Percentiles rank a stretch among this genome's conserved stretches.
Evolutionary conservation across 495 filamentous ascomycete species (phyloP).

Genomic region (Aspergillus coremiiformis): DNA sequence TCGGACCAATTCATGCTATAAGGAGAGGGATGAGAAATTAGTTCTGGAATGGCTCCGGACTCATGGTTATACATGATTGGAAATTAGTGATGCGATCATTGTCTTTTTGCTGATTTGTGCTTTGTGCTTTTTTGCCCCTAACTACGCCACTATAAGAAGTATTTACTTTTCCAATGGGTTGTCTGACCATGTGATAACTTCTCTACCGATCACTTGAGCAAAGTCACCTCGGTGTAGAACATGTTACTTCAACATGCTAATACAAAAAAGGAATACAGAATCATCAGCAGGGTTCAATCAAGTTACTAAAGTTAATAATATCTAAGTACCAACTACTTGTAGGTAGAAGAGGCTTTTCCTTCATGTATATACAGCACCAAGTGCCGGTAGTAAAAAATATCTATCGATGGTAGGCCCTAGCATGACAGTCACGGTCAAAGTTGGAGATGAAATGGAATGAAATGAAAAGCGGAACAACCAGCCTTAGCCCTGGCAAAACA

Average conservation of each 20-base stretch:
- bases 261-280: neutral
- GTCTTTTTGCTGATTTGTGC: no score
- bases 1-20: conserved; percentile 67
- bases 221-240: neutral
- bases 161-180: neutral
- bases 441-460: no score
- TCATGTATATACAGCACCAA: no score
- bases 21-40: conserved; percentile 57
- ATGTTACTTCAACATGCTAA: neutral
- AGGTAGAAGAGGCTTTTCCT: no score
- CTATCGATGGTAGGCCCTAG: no score
- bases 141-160: neutral
- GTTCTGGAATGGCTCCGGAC: conserved; percentile 65
- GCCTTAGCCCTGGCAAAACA: no score
- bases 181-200: conserved; percentile 4
- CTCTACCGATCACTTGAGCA: neutral
- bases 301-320: no score
- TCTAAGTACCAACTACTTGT: no score
- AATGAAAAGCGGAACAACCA: no score
- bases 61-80: conserved; percentile 48
- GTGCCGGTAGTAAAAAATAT: no score
- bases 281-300: neutral
- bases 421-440: no score
- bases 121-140: neutral
- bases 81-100: no score